phyloP scores from a whole-genome alignment of 1,284 basidiomycete genomes.

The Ganoderma sinense region DNA sequence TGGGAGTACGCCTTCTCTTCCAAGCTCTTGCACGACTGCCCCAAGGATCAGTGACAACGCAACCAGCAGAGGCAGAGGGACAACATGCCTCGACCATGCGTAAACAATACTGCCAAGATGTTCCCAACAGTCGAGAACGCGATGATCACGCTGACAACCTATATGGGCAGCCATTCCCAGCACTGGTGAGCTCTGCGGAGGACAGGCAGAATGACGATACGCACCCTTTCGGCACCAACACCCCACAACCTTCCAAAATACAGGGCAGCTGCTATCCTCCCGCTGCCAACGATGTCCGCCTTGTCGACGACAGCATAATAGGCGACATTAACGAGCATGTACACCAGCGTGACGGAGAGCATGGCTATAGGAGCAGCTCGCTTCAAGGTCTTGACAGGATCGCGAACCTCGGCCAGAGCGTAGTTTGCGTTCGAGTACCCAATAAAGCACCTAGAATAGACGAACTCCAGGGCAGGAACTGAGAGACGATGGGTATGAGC shows the following conservation, averaged over 20 bases:
- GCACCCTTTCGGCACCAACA: constrained; percentile 59
- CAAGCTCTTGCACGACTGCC: constrained; percentile 74
- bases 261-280: constrained; percentile 67
- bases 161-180: neutral
- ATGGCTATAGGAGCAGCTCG: constrained; percentile 71
- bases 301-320: constrained; percentile 77
- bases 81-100: constrained; percentile 64
- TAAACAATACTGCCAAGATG: constrained; percentile 65
- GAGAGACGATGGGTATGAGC: constrained; percentile 20
- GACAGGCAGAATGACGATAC: constrained; percentile 15
- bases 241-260: constrained; percentile 78
- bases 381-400: constrained; percentile 74
- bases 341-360: constrained; percentile 58
- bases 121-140: constrained; percentile 71
- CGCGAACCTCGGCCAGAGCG: constrained; percentile 69
- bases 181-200: neutral
- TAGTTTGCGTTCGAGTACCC: constrained; percentile 80
- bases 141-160: constrained; percentile 68
- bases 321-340: constrained; percentile 69
- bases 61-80: neutral
- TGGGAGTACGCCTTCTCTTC: constrained; percentile 70
- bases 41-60: neutral
- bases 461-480: neutral
- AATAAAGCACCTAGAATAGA: constrained; percentile 61
- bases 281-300: constrained; percentile 66